A percentile compares a stretch with the other conserved stretches of the same genome.
These are phyloP conservation scores for Salix koriyanagi DNA, from an alignment of 345 rosid genomes.

Conservation along the genomic window DNA sequence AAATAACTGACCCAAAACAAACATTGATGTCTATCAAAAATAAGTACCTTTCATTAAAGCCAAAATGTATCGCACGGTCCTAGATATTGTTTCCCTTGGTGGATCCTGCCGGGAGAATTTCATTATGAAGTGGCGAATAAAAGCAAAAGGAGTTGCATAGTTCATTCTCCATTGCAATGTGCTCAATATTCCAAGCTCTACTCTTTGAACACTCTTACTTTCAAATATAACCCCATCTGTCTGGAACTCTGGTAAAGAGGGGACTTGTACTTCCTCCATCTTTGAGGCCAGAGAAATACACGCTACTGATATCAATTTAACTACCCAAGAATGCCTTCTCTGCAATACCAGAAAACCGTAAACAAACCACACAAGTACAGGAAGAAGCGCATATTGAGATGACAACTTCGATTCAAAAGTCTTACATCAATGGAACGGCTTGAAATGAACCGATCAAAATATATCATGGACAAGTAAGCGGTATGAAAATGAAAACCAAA, in stretches of 20 bases:
- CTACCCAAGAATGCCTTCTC: slow-evolving; percentile 69
- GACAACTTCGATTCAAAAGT: not conserved
- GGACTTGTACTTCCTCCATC: slow-evolving; percentile 78
- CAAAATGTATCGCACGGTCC: slow-evolving; percentile 25
- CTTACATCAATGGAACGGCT: slow-evolving; percentile 41
- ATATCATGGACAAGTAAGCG: slow-evolving; percentile 45
- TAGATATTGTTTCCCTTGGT: slow-evolving; percentile 7
- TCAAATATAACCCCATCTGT: slow-evolving; percentile 41
- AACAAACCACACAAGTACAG: not conserved
- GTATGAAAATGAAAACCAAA: slow-evolving; percentile 48
- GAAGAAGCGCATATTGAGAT: not conserved
- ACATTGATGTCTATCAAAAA: not conserved
- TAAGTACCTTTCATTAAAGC: slow-evolving; percentile 36
- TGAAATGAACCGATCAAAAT: slow-evolving; percentile 55
- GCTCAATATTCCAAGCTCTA: slow-evolving; percentile 61
- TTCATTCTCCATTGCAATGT: slow-evolving; percentile 67
- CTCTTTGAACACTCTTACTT: slow-evolving; percentile 51
- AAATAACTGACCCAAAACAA: not conserved
- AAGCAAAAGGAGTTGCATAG: slow-evolving; percentile 41
- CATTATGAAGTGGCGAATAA: slow-evolving; percentile 19
- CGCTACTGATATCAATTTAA: slow-evolving; percentile 68
- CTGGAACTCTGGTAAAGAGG: slow-evolving; percentile 69
- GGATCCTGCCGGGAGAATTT: slow-evolving; percentile 26
- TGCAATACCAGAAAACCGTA: slow-evolving; percentile 13
- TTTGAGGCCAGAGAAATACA: slow-evolving; percentile 91